These are phyloP conservation scores for Lycium barbarum DNA, from an alignment of 257 asterid genomes.

Conservation along the genomic window DNA sequence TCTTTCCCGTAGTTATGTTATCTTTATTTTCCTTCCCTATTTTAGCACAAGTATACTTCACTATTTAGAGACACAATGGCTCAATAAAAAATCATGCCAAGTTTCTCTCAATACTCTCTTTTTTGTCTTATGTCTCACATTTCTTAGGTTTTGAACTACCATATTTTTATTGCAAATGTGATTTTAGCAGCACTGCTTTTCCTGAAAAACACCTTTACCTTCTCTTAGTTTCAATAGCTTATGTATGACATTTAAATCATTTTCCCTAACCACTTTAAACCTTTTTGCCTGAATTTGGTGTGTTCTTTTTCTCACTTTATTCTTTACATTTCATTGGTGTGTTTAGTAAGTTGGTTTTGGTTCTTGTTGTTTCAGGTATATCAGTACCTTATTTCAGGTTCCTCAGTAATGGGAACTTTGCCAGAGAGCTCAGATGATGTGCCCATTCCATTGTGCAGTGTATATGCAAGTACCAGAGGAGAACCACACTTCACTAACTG, in stretches of 20 bases:
- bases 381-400: constrained; percentile 63
- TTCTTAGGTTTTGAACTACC: background rate
- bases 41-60: too few relatives aligned
- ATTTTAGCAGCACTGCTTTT: background rate
- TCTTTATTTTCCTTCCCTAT: background rate
- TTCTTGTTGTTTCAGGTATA: constrained; percentile 66
- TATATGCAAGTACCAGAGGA: constrained; percentile 72
- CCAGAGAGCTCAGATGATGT: constrained; percentile 53
- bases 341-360: background rate
- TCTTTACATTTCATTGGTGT: background rate
- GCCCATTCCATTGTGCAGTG: constrained; percentile 69
- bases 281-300: background rate
- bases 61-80: background rate
- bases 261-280: background rate
- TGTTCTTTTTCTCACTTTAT: background rate
- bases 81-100: background rate
- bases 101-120: background rate
- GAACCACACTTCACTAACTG: constrained; percentile 92
- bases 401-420: constrained; percentile 40
- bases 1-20: background rate
- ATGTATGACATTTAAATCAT: background rate
- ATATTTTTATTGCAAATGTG: background rate
- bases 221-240: background rate
- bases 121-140: background rate
- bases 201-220: background rate